Percentiles rank a stretch among this genome's conserved stretches.
phyloP scores from a whole-genome alignment of 768 basidiomycete species.

The Kwoniella sp. region DNA sequence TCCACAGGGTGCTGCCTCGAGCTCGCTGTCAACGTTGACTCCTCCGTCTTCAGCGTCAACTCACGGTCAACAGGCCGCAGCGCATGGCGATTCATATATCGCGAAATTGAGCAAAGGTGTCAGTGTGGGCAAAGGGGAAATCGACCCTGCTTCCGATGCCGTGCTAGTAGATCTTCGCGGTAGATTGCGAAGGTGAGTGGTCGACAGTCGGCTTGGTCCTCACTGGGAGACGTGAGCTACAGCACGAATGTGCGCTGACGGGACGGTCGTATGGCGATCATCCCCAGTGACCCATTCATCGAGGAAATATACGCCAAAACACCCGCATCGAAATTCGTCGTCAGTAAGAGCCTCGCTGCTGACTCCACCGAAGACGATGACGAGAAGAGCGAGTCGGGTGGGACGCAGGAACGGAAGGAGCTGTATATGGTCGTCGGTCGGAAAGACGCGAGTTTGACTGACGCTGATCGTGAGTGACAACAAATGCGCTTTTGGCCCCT shows the following conservation, averaged over 20 bases:
- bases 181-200: conserved; percentile 20
- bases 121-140: conserved; percentile 7
- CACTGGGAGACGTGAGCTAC: no score
- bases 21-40: conserved; percentile 9
- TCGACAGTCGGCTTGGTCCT: no score
- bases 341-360: conserved; percentile 22
- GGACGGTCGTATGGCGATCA: not conserved
- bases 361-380: no score
- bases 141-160: conserved; percentile 23
- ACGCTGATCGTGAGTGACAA: conserved; percentile 44
- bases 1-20: not conserved
- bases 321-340: conserved; percentile 26
- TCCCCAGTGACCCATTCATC: not conserved
- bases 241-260: no score
- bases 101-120: not conserved
- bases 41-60: not conserved
- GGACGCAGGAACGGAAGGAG: conserved; percentile 6
- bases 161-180: conserved; percentile 30
- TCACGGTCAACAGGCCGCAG: not conserved
- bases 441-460: conserved; percentile 45
- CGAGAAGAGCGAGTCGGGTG: not conserved
- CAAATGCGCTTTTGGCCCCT: no score
- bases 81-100: conserved; percentile 5
- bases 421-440: conserved; percentile 40
- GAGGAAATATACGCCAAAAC: conserved; percentile 33